Evolutionary conservation across 2,329 filamentous ascomycete genomes (phyloP), one percentile per base, ranked within the genome.

Genomic region (Trichoderma atrobrunneum): DNA sequence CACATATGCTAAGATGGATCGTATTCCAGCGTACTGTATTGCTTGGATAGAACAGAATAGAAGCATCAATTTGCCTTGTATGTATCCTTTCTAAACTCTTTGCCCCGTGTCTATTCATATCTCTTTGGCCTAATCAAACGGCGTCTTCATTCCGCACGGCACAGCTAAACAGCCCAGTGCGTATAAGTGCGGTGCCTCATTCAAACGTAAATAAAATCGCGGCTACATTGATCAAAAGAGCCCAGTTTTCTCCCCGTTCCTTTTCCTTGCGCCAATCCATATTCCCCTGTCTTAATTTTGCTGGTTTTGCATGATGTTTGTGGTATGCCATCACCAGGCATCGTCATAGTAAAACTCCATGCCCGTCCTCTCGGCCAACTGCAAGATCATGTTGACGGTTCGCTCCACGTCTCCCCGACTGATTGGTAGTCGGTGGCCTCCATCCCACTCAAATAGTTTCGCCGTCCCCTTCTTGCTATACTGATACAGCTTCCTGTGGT

Each of bases 381-480:
- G 75, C 32, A 79, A 36, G 2, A 82, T 80, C 16, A 75, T 65
- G 0, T 61, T 67, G 21, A 75, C 72, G 3, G 82, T 75, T 21
- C 73, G 72, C n/a, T 87, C 84, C 3, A 94, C 91, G 79, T 94
- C 92, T 34, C 80, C 82, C 26, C 82, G 84, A 83, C 92, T 92
- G 72, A 95, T 86, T 2, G 92, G 91, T 63, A 95, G 84, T 7
- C 92, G 83, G 79, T 95, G 93, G 1, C 85, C 86, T 0, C 91
- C 92, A 72, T 93, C 87, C 93, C 92, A 95, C 79, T 94, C 90
- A 1, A 95, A 79, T 60, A 94, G 73, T 51, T 81, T 85, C 7
- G 86, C 82, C 3, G 82, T 88, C 0, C 84, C 85, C 11, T 82
- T 77, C 64, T 88, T 84, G 77, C 89, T 92, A 78, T 91, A 94